Evolutionary conservation across 192 early-diverging fungal species (phyloP).

Genomic region (Coemansia sp.): DNA sequence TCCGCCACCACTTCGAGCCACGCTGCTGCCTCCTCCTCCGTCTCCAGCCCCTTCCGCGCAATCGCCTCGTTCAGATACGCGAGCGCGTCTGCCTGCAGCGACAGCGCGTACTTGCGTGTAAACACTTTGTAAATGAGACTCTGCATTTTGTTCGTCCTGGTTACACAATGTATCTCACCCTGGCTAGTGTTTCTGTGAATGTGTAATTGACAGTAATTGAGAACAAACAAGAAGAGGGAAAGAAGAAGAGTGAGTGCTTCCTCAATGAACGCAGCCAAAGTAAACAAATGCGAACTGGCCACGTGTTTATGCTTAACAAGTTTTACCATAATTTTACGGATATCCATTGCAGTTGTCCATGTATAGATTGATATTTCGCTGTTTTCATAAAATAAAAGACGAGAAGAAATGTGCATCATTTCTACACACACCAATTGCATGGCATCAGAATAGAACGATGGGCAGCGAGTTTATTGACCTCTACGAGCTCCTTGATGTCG

Average conservation of each 20-base stretch:
- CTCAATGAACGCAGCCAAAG: background rate
- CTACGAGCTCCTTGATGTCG: conserved; percentile 86
- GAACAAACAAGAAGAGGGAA: background rate
- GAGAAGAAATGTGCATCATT: background rate
- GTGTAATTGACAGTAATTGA: no score
- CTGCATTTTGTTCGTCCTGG: conserved; percentile 21
- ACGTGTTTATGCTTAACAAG: no score
- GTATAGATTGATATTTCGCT: background rate
- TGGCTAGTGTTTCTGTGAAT: no score
- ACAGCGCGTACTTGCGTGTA: conserved; percentile 77
- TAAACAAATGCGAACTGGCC: background rate
- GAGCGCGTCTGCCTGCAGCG: conserved; percentile 71
- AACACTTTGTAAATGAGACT: conserved; percentile 69
- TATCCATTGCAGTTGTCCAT: no score
- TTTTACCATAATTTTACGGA: background rate
- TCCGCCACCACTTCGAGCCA: conserved; percentile 70
- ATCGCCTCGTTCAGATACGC: conserved; percentile 63
- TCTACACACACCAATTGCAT: no score
- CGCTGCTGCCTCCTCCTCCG: conserved; percentile 55
- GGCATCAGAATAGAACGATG: no score
- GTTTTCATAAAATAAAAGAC: no score
- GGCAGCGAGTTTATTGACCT: conserved; percentile 22
- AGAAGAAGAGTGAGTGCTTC: background rate
- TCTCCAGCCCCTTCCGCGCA: conserved; percentile 43
- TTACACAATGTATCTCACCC: no score